phyloP scores from a whole-genome alignment of 441 rosid genomes.

The Erodium moschatum region DNA sequence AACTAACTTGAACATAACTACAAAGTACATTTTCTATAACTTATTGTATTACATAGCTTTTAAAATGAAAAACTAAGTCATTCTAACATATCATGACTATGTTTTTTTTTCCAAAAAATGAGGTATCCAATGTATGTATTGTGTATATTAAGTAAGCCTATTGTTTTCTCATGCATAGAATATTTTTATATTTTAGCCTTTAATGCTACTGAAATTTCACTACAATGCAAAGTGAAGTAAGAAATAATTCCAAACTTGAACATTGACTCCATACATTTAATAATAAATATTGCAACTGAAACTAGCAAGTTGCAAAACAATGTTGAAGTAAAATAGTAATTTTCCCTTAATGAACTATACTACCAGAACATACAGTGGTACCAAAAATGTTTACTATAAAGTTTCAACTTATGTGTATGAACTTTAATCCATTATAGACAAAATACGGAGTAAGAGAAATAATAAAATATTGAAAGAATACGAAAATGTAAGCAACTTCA shows the following conservation, averaged over 20 bases:
- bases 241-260: not conserved
- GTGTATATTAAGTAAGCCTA: not conserved
- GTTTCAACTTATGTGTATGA: not conserved
- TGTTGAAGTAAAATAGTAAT: constrained; percentile 1
- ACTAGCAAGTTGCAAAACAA: not conserved
- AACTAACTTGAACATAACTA: not conserved
- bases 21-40: too few species aligned
- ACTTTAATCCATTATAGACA: not conserved
- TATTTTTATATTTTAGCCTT: not conserved
- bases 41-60: too few species aligned
- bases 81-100: not conserved
- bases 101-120: not conserved
- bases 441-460: constrained; percentile 11
- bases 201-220: not conserved
- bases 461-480: not conserved
- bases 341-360: not conserved
- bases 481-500: constrained; percentile 18
- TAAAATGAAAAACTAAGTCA: too few species aligned
- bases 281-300: not conserved
- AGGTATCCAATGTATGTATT: not conserved
- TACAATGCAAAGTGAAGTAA: not conserved
- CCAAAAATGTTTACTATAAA: not conserved
- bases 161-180: not conserved
- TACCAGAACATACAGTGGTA: not conserved
- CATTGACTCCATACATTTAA: not conserved